Percentiles rank a stretch among this genome's conserved stretches.
These are phyloP conservation scores for Chlorella sp. DNA, from an alignment of 139 green algal genomes.

Conservation along the genomic window DNA sequence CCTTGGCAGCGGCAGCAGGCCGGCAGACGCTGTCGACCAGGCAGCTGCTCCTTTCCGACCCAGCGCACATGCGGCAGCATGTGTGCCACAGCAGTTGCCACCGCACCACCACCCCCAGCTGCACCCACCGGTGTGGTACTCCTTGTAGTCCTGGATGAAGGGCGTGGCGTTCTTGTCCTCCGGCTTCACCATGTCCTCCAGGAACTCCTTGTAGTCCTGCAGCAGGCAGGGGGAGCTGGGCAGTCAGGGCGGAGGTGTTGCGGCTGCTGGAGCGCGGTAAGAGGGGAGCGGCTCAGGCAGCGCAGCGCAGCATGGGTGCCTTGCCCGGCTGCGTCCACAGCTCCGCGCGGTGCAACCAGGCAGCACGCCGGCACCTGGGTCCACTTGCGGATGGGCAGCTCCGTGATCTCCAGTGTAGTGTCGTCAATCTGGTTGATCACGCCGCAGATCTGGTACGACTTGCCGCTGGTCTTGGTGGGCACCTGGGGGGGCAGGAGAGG, in stretches of 20 bases:
- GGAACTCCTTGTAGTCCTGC: conserved; percentile 98
- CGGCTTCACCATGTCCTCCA: conserved; percentile 91
- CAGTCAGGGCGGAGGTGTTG: background rate
- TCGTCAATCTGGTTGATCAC: conserved; percentile 67
- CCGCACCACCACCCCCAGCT: conserved; percentile 23
- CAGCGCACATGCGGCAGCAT: too few relatives aligned
- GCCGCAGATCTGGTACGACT: conserved; percentile 80
- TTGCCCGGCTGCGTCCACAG: too few relatives aligned
- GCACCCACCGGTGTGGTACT: conserved; percentile 31
- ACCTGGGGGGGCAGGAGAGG: conserved; percentile 25
- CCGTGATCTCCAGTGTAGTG: conserved; percentile 90
- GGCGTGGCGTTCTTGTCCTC: conserved; percentile 69
- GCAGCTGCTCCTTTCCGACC: too few relatives aligned
- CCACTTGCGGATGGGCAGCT: conserved; percentile 97
- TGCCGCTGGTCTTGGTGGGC: conserved; percentile 62
- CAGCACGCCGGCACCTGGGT: conserved; percentile 65
- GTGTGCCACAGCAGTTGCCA: conserved; percentile 43
- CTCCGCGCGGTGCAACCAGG: background rate
- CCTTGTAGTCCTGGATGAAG: conserved; percentile 53
- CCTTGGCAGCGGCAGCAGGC: too few relatives aligned
- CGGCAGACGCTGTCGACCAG: too few relatives aligned
- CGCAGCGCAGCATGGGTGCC: background rate
- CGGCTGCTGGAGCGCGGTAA: background rate
- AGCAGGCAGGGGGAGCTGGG: background rate
- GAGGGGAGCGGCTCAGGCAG: background rate